These are phyloP conservation scores for Ophiostoma perfectum DNA, from an alignment of 2,329 filamentous ascomycete species.

Conservation along the genomic window DNA sequence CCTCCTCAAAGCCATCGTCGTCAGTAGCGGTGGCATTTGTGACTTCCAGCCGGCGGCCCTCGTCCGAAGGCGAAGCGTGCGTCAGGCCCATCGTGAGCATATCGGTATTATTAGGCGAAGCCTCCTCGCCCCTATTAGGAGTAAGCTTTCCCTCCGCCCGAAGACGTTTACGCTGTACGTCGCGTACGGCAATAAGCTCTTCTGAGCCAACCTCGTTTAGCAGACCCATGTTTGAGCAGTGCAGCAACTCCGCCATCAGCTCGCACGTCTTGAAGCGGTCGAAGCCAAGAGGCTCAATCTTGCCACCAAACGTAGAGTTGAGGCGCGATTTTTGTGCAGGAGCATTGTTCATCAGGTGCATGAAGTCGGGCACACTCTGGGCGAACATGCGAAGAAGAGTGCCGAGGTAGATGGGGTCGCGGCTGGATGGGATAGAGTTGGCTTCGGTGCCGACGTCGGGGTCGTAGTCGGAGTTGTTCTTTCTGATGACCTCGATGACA, in stretches of 20 bases:
- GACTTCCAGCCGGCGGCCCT: constrained; percentile 65
- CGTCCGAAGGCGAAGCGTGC: constrained; percentile 50
- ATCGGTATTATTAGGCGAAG: constrained; percentile 49
- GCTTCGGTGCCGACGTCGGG: constrained; percentile 80
- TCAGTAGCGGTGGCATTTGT: constrained; percentile 65
- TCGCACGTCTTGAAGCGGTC: constrained; percentile 99
- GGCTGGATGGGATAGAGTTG: constrained; percentile 71
- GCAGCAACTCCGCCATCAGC: constrained; percentile 92
- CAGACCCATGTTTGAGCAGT: constrained; percentile 98
- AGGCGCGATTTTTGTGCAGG: constrained; percentile 68
- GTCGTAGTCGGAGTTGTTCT: constrained; percentile 99
- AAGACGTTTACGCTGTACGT: constrained; percentile 73
- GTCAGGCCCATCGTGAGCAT: constrained; percentile 56
- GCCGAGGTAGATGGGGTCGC: constrained; percentile 93
- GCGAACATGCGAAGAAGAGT: constrained; percentile 85
- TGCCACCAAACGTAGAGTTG: constrained; percentile 81
- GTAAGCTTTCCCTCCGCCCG: constrained; percentile 70
- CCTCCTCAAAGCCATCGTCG: constrained; percentile 91
- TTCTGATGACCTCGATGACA: constrained; percentile 95
- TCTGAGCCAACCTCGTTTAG: constrained; percentile 89
- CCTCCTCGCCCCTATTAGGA: constrained; percentile 38
- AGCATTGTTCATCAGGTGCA: constrained; percentile 77
- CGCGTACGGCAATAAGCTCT: constrained; percentile 72
- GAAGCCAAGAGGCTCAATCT: constrained; percentile 91
- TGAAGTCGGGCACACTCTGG: constrained; percentile 86